These are phyloP conservation scores for Physcomitrium patens DNA, from an alignment of 225 moss, liverwort and hornwort species.

Conservation along the genomic window DNA sequence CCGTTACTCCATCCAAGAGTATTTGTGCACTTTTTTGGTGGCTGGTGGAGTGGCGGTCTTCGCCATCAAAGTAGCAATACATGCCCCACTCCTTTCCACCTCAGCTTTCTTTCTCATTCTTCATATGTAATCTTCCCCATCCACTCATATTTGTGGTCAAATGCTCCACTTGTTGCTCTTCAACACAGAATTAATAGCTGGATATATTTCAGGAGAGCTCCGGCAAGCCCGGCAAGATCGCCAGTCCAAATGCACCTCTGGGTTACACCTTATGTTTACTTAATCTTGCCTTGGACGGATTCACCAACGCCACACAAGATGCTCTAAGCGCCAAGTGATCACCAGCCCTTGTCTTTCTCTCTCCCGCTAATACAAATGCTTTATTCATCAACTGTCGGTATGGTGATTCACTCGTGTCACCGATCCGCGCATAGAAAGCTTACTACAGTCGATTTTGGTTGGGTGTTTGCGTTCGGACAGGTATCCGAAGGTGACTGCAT, in stretches of 20 bases:
- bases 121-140: not conserved
- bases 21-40: conserved; percentile 58
- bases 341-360: not conserved
- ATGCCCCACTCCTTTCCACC: not conserved
- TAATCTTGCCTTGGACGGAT: conserved; percentile 86
- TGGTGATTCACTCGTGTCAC: too few species aligned
- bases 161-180: too few species aligned
- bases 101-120: not conserved
- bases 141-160: not conserved
- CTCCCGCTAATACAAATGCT: not conserved
- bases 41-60: conserved; percentile 56
- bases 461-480: conserved; percentile 26
- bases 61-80: conserved; percentile 50
- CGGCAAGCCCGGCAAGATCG: conserved; percentile 57
- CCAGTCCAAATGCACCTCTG: conserved; percentile 78
- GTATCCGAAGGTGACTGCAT: conserved; percentile 82
- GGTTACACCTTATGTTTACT: conserved; percentile 81
- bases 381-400: too few species aligned
- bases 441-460: too few species aligned
- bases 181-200: not conserved
- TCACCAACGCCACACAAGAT: conserved; percentile 96
- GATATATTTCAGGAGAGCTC: conserved; percentile 56
- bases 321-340: conserved; percentile 67
- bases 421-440: too few species aligned
- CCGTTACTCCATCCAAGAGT: conserved; percentile 56